Percentiles rank a stretch among this genome's conserved stretches.
These are phyloP conservation scores for Lactifluus piperatus DNA, from an alignment of 768 basidiomycete genomes.

Conservation along the genomic window DNA sequence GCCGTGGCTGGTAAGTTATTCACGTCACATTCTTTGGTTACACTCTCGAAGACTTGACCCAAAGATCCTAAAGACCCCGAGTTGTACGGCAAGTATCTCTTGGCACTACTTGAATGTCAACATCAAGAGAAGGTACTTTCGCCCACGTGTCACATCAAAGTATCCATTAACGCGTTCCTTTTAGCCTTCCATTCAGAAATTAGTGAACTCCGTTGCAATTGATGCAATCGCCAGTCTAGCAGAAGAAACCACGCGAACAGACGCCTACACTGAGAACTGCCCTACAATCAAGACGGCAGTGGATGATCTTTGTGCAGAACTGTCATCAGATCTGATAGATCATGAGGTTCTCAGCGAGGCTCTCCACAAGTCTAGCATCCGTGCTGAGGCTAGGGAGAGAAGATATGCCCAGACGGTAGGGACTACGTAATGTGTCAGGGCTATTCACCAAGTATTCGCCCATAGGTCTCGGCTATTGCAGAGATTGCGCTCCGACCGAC, in stretches of 20 bases:
- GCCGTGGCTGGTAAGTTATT: constrained; percentile 54
- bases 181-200: constrained; percentile 70
- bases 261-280: constrained; percentile 44
- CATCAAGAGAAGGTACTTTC: constrained; percentile 70
- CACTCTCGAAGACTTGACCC: not conserved
- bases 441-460: constrained; percentile 4
- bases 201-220: constrained; percentile 51
- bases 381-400: constrained; percentile 37
- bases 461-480: constrained; percentile 51
- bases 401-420: constrained; percentile 45
- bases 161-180: not conserved
- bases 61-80: constrained; percentile 36
- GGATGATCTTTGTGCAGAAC: constrained; percentile 40
- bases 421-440: not conserved
- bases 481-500: constrained; percentile 49
- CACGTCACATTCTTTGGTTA: not conserved
- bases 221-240: constrained; percentile 53
- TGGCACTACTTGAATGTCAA: constrained; percentile 63
- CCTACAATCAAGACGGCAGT: constrained; percentile 42
- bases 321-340: constrained; percentile 37
- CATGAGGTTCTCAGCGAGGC: constrained; percentile 37
- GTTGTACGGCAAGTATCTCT: constrained; percentile 48
- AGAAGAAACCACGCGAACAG: constrained; percentile 58
- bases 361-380: constrained; percentile 32
- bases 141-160: not conserved